A percentile compares a stretch with the other conserved stretches of the same genome.
Conservation (phyloP, 805 yeast genomes). For the Torulaspora microellipsoides region DNA sequence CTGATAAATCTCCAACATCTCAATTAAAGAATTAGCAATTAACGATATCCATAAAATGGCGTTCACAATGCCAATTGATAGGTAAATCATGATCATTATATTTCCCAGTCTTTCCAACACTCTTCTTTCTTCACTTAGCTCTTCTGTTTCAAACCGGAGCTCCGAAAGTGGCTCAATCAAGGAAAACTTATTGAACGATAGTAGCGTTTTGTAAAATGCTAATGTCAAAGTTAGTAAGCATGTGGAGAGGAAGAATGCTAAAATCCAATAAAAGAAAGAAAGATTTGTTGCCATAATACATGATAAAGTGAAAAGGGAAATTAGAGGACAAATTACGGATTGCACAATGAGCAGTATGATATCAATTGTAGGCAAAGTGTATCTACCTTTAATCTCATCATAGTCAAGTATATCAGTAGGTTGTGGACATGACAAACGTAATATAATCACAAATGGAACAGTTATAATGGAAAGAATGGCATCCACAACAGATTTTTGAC, state of each 20-base stretch:
- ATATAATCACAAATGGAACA: conserved; percentile 34
- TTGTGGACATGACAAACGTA: conserved; percentile 37
- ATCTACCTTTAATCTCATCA: conserved; percentile 21
- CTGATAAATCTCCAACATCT: conserved; percentile 34
- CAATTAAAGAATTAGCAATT: conserved; percentile 34
- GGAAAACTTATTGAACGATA: conserved; percentile 22
- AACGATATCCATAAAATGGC: conserved; percentile 33
- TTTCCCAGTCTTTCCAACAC: conserved; percentile 16
- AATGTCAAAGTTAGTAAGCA: conserved; percentile 10
- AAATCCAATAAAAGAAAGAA: conserved; percentile 12
- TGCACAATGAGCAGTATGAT: conserved; percentile 30
- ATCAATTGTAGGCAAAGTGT: conserved; percentile 17
- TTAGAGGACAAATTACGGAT: conserved; percentile 31
- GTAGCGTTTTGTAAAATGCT: conserved; percentile 15
- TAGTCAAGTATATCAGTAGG: conserved; percentile 25
- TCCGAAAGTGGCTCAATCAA: conserved; percentile 13
- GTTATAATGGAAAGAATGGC: conserved; percentile 31
- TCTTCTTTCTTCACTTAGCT: conserved; percentile 16
- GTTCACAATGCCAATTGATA: conserved; percentile 29
- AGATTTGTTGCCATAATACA: conserved; percentile 14
- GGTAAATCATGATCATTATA: conserved; percentile 14
- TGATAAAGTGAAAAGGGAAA: conserved; percentile 19
- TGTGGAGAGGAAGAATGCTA: conserved; percentile 11
- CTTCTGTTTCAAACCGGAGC: conserved; percentile 5
- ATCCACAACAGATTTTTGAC: conserved; percentile 24